These are phyloP conservation scores for Boletus rubescentipes DNA, from an alignment of 768 basidiomycete species.

Conservation along the genomic window DNA sequence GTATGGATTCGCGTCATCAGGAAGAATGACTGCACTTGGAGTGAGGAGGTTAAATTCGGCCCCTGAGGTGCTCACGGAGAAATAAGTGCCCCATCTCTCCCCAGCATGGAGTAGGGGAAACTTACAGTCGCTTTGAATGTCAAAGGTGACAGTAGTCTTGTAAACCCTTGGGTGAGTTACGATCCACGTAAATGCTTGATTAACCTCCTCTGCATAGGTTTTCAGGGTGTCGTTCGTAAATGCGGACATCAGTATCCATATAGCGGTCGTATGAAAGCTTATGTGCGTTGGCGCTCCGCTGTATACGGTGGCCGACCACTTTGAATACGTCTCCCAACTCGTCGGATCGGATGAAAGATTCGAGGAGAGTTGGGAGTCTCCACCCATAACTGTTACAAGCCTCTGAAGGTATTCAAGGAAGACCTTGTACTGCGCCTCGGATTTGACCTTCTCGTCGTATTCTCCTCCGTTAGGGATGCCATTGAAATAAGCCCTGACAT, in stretches of 20 bases:
- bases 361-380: neutral
- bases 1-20: constrained; percentile 1
- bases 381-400: neutral
- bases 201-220: neutral
- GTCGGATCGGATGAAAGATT: neutral
- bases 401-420: constrained; percentile 8
- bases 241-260: constrained; percentile 4
- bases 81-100: too few species aligned
- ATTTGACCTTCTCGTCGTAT: constrained; percentile 1
- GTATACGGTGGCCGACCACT: neutral
- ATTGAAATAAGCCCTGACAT: constrained; percentile 4
- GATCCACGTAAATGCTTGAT: constrained; percentile 3
- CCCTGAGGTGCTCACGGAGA: too few species aligned
- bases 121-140: too few species aligned
- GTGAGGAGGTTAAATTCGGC: constrained; percentile 6
- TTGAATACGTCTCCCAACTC: neutral
- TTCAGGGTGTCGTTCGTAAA: neutral
- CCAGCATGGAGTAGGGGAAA: neutral
- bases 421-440: constrained; percentile 2
- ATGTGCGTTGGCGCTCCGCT: neutral
- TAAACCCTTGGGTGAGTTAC: neutral
- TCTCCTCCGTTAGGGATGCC: constrained; percentile 2
- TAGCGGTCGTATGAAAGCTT: neutral
- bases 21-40: neutral
- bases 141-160: neutral